Conservation (phyloP, 129 eudicot species). For the Chrysanthemum seticuspe region DNA sequence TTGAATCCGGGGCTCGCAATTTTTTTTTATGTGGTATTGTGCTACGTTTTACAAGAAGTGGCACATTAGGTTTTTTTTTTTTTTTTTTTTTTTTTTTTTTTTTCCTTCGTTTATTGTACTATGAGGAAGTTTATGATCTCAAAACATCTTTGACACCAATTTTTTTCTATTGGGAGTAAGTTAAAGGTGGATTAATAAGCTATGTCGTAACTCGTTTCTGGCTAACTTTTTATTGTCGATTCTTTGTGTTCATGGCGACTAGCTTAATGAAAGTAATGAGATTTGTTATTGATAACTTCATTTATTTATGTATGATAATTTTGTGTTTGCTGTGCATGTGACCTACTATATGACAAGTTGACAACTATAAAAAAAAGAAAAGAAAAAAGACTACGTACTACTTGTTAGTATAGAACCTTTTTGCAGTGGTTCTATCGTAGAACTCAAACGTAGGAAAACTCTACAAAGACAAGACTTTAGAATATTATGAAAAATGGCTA, state of each 20-base stretch:
- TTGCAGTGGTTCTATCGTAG: too few relatives aligned
- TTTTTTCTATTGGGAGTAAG: not conserved
- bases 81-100: not conserved
- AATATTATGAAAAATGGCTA: too few relatives aligned
- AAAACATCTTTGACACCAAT: conserved; percentile 1
- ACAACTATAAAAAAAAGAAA: too few relatives aligned
- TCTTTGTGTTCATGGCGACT: not conserved
- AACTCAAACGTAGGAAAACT: too few relatives aligned
- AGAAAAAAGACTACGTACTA: too few relatives aligned
- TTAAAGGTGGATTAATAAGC: not conserved
- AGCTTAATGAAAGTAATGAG: not conserved
- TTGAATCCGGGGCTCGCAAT: not conserved
- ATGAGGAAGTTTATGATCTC: not conserved
- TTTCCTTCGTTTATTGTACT: not conserved
- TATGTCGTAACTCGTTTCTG: not conserved
- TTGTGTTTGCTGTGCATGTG: too few relatives aligned
- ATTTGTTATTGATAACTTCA: not conserved
- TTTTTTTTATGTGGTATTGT: not conserved
- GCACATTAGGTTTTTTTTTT: not conserved
- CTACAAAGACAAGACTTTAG: too few relatives aligned
- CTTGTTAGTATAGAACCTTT: too few relatives aligned
- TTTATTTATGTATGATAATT: too few relatives aligned
- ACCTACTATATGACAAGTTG: too few relatives aligned
- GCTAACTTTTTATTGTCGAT: conserved; percentile 4
- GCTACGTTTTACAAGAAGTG: conserved; percentile 11